phyloP scores from a whole-genome alignment of 164 flowering plant genomes.

The Cinnamomum micranthum region DNA sequence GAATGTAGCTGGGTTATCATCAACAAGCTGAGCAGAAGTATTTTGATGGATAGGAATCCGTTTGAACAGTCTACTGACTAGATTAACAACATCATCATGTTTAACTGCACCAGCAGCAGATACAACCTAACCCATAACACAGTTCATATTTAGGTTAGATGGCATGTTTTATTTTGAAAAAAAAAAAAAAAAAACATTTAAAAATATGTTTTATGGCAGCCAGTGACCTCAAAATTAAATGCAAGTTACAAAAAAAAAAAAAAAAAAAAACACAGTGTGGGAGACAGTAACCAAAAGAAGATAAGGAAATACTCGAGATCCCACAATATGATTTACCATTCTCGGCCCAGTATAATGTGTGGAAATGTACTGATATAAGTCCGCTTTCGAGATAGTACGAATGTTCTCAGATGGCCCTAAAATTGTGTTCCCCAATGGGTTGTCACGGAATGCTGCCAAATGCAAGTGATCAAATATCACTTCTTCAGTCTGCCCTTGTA shows the following conservation, averaged over 20 bases:
- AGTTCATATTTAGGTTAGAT: background rate
- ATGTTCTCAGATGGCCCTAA: constrained; percentile 17
- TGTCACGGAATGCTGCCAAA: constrained; percentile 19
- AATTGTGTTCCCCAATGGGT: constrained; percentile 19
- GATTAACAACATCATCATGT: constrained; percentile 14
- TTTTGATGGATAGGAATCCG: constrained; percentile 37
- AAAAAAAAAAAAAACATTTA: background rate
- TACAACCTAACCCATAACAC: constrained; percentile 11
- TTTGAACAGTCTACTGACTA: constrained; percentile 10
- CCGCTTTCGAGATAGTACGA: constrained; percentile 13
- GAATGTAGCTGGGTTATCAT: constrained; percentile 58
- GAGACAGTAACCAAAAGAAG: background rate
- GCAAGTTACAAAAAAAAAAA: background rate
- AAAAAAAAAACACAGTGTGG: background rate
- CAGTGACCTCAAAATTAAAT: background rate
- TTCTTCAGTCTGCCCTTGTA: constrained; percentile 20
- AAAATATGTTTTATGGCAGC: background rate
- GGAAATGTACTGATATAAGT: constrained; percentile 10
- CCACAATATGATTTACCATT: constrained; percentile 12
- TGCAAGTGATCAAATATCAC: constrained; percentile 22
- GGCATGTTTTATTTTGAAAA: background rate
- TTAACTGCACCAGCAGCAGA: constrained; percentile 20
- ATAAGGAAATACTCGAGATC: background rate
- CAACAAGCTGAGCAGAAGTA: constrained; percentile 61
- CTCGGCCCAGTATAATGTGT: constrained; percentile 20